phyloP scores from a whole-genome alignment of 306 rosid species.

The Pyrus pyrifolia region DNA sequence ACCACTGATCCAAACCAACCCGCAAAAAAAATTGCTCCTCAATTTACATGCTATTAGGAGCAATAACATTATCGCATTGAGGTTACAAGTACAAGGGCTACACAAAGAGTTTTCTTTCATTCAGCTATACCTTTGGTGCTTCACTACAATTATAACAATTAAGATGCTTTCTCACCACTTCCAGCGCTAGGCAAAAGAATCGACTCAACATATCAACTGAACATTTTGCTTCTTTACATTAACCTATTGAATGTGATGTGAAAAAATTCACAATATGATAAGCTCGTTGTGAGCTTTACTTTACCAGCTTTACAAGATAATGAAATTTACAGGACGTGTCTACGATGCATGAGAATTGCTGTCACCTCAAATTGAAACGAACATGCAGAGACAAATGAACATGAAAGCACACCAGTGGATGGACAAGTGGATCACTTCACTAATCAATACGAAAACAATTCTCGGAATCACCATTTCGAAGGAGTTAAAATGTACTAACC shows the following conservation, averaged over 20 bases:
- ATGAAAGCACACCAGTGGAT: background rate
- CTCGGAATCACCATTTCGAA: background rate
- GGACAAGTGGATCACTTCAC: constrained; percentile 4
- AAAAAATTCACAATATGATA: background rate
- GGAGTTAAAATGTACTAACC: constrained; percentile 43
- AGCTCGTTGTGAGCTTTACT: background rate
- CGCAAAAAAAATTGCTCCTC: background rate
- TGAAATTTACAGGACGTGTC: background rate
- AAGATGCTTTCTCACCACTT: background rate
- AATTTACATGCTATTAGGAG: background rate
- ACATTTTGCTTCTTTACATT: background rate
- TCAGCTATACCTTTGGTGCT: background rate
- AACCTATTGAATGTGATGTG: background rate
- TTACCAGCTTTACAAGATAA: background rate
- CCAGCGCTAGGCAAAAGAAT: background rate
- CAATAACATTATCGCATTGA: background rate
- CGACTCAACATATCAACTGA: background rate
- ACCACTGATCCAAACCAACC: background rate
- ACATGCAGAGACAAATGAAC: too few species aligned
- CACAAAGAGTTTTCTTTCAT: background rate
- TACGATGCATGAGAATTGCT: background rate
- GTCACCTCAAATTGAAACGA: background rate
- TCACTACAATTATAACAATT: background rate
- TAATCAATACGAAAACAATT: background rate
- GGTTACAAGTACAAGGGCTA: background rate